Conservation (phyloP, 805 yeast species). For the Ogataea corticis region DNA sequence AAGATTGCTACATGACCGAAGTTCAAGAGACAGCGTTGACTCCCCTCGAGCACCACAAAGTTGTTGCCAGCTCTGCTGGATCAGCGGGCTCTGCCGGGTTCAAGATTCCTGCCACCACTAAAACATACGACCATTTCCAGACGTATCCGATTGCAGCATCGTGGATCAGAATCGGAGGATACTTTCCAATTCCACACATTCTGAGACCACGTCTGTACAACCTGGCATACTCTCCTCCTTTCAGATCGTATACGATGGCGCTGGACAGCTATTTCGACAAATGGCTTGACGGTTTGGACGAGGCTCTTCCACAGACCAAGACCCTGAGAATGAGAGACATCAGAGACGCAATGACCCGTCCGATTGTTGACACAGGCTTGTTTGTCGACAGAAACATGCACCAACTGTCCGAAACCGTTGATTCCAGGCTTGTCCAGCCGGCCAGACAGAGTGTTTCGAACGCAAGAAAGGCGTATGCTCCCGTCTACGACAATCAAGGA, state of each 20-base stretch:
- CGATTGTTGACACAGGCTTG: conserved; percentile 46
- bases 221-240: conserved; percentile 26
- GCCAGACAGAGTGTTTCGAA: conserved; percentile 47
- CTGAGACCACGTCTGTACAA: conserved; percentile 25
- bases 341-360: conserved; percentile 50
- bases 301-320: conserved; percentile 57
- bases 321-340: conserved; percentile 51
- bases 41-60: background rate
- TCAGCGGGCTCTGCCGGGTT: conserved; percentile 1
- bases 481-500: conserved; percentile 58
- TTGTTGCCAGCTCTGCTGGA: background rate
- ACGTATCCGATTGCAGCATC: conserved; percentile 48
- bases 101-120: conserved; percentile 26
- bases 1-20: conserved; percentile 14
- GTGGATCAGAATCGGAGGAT: conserved; percentile 31
- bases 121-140: conserved; percentile 42
- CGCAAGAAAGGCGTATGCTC: conserved; percentile 49
- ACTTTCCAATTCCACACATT: conserved; percentile 29
- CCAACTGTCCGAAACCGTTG: conserved; percentile 32
- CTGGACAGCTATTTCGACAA: conserved; percentile 56
- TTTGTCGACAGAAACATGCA: conserved; percentile 36
- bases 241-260: conserved; percentile 23
- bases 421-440: conserved; percentile 44
- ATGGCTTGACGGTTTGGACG: conserved; percentile 58
- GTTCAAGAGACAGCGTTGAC: conserved; percentile 4